phyloP scores from a whole-genome alignment of 208 protist species.

The Acanthamoeba healyi region DNA sequence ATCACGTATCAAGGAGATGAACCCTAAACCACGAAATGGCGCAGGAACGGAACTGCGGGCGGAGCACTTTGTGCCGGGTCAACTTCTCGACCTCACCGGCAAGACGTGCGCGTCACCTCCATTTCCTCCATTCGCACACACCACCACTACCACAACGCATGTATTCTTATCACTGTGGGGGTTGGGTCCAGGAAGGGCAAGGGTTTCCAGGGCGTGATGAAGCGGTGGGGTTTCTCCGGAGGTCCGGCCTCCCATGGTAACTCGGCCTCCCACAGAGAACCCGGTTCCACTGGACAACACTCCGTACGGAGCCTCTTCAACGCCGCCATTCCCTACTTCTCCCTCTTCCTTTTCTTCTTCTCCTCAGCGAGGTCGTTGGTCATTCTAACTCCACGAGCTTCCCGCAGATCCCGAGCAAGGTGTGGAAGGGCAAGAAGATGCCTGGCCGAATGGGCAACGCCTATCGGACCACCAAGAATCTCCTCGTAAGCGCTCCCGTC shows the following conservation, averaged over 20 bases:
- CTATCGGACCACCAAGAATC: constrained; percentile 73
- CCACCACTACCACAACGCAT: not conserved
- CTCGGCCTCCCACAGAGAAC: constrained; percentile 82
- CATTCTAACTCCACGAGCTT: too few relatives aligned
- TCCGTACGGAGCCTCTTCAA: not conserved
- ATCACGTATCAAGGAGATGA: too few relatives aligned
- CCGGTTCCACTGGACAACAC: constrained; percentile 80
- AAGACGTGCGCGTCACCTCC: not conserved
- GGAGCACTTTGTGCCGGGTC: constrained; percentile 85
- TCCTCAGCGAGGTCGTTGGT: too few relatives aligned
- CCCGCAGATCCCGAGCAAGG: constrained; percentile 77
- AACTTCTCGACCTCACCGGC: constrained; percentile 83
- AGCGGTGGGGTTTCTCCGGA: constrained; percentile 84
- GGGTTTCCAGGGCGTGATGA: constrained; percentile 86
- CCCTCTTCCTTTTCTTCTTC: not conserved
- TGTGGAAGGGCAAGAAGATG: constrained; percentile 90
- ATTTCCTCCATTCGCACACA: not conserved
- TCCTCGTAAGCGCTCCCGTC: constrained; percentile 43
- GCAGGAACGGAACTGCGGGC: constrained; percentile 65
- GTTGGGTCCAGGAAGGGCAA: constrained; percentile 71
- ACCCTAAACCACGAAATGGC: too few relatives aligned
- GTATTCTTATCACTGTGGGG: not conserved
- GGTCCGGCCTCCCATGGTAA: constrained; percentile 83
- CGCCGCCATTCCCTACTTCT: not conserved
- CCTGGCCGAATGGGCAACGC: constrained; percentile 86